Evolutionary conservation across 306 rosid species (phyloP), one percentile per base, ranked within the genome.

Genomic region (Cyamopsis tetragonoloba): DNA sequence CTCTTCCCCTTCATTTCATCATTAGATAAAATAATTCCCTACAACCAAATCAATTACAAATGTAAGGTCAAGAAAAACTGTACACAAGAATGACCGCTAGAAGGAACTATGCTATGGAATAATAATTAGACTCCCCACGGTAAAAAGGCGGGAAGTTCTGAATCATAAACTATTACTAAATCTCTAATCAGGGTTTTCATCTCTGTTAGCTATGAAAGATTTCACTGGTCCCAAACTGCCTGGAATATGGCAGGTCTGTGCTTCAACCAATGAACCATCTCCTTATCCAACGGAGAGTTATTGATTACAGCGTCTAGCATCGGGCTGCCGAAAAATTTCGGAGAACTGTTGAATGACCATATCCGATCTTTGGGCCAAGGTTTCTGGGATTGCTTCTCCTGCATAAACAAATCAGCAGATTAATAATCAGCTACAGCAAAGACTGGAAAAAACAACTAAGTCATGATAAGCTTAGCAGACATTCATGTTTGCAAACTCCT

Each of bases 381-480:
- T 74, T 78, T 90, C 78, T 95, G 97, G 4, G 91, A 84, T 77
- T 85, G 96, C 87, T 86, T 86, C 88, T 95, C 99, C 99, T 95
- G 83, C 1, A 68, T 53, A 54, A 54, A 49, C 50, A 73, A 46
- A 54, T 27, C 49, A 69, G 9, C 68, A n/a, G 38, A 62, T 73
- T n/a, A n/a, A n/a, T 57, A 66, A 55, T 66, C 35, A 62, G 53
- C 26, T 8, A 68, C 39, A 37, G 14, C 53, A 30, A 57, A 23
- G 19, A 27, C 28, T 12, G 26, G 39, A 60, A 62, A 53, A 30
- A 69, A 59, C 44, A 58, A 18, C n/a, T n/a, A n/a, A n/a, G n/a
- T n/a, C n/a, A n/a, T n/a, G n/a, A n/a, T n/a, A n/a, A n/a, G n/a
- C n/a, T n/a, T n/a, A n/a, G n/a, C n/a, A n/a, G n/a, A n/a, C n/a